phyloP scores from a whole-genome alignment of 73 alveolate genomes.

The Paramecium pentaurelia region DNA sequence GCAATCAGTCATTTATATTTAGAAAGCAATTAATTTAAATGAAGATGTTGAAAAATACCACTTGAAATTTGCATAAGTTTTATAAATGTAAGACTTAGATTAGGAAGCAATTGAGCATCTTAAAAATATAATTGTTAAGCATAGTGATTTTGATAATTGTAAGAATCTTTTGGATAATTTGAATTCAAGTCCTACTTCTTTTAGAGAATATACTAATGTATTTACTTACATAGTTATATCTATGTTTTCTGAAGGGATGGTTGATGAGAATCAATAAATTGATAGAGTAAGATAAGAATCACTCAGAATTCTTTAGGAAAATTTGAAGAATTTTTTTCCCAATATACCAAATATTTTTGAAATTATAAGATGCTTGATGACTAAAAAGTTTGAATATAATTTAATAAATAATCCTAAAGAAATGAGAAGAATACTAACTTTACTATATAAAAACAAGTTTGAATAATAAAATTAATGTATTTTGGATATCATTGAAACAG shows the following conservation, averaged over 20 bases:
- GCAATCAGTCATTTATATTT: neutral
- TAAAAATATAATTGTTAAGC: neutral
- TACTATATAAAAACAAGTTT: neutral
- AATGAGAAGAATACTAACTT: neutral
- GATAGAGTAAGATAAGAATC: neutral
- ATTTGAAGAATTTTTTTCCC: neutral
- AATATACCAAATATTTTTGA: neutral
- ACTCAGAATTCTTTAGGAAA: neutral
- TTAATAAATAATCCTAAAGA: neutral
- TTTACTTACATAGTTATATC: neutral
- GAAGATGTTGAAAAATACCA: neutral
- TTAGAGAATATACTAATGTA: neutral
- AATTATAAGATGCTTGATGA: neutral
- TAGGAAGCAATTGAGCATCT: neutral
- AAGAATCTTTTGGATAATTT: neutral
- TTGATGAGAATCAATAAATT: neutral
- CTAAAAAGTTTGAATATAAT: neutral
- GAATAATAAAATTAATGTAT: neutral
- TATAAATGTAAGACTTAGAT: neutral
- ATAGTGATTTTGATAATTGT: neutral
- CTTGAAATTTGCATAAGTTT: neutral
- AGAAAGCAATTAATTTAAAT: neutral
- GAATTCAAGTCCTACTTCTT: neutral
- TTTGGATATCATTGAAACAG: neutral
- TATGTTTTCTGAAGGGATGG: neutral